Evolutionary conservation across 352 stramenopile species (phyloP).

Genomic region (Blastocystis sp.): DNA sequence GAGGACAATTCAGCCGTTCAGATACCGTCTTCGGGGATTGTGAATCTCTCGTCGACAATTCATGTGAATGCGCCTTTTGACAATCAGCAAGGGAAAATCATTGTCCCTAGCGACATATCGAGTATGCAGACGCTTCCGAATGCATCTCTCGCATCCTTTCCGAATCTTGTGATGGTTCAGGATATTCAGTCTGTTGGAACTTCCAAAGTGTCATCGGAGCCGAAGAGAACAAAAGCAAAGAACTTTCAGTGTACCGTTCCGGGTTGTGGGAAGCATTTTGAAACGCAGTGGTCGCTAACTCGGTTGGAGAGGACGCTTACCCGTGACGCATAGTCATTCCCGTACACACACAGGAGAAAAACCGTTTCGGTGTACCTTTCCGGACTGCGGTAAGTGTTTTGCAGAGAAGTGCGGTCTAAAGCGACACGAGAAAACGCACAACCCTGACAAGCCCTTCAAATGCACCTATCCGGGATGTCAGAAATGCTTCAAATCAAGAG

Average conservation of each 20-base stretch:
- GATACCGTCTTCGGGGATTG: conserved; percentile 7
- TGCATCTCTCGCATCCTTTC: background rate
- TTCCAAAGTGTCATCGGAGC: background rate
- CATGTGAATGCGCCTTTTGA: background rate
- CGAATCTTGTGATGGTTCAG: background rate
- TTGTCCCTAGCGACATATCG: conserved; percentile 26
- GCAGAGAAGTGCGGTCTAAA: conserved; percentile 59
- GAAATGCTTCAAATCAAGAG: conserved; percentile 59
- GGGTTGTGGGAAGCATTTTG: conserved; percentile 20
- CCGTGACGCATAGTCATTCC: background rate
- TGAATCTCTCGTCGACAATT: background rate
- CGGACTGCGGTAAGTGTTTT: conserved; percentile 55
- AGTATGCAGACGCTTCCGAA: background rate
- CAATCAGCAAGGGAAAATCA: conserved; percentile 12
- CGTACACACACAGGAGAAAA: conserved; percentile 49
- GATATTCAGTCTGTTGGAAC: background rate
- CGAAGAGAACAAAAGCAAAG: background rate
- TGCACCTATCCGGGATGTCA: conserved; percentile 57
- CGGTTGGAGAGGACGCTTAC: background rate
- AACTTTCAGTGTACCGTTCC: conserved; percentile 20
- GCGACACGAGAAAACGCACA: conserved; percentile 57
- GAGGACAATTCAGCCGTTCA: conserved; percentile 8
- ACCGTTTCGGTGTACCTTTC: conserved; percentile 43
- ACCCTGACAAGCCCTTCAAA: conserved; percentile 57
- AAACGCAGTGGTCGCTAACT: conserved; percentile 29